Evolutionary conservation across 345 rosid genomes (phyloP), one percentile per base, ranked within the genome.

Genomic region (Boechera divaricarpa): DNA sequence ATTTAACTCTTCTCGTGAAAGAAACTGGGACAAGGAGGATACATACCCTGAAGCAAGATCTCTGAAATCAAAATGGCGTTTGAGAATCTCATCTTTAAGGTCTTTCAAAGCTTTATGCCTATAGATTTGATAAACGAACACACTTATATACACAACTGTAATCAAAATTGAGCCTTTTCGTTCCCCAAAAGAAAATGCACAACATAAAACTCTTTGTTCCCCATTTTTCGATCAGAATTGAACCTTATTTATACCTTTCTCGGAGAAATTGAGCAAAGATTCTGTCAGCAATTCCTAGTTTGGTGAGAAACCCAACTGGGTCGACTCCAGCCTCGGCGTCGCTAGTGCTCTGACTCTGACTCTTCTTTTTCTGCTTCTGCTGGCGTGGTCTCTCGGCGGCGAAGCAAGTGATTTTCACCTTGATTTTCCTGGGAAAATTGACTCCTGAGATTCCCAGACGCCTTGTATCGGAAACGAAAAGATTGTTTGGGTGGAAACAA

Each of bases 61-160:
- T 83, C 82, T 86, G 58, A 90, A 76, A 85, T 85, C 73, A 38
- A 85, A 74, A 63, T 90, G 90, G 58, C 97, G 89, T 36, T 88
- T 83, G 61, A 85, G 87, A 47, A 94, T 84, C 77, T 88, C 92
- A 71, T 86, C 94, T 82, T 90, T 89, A 69, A 87, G 91, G 86
- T 94, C 97, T 82, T 94, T 94, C 72, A 83, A 24, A 54, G 87
- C 84, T 75, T 94, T 94, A 79, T 94, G 89, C 91, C 98, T 94
- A 86, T 76, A 78, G 38, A 63, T 74, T 73, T 11, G 52, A 80
- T 28, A 39, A 66, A 54, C 18, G 58, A 8, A 44, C 61, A 72
- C 24, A 12, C 9, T 45, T 33, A 41, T 31, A 55, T 9, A 60
- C 7, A 35, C 9, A 48, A 55, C 54, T 68, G 38, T 10, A 57